Evolutionary conservation across 2,329 filamentous ascomycete species (phyloP), one percentile per base, ranked within the genome.

Genomic region (Aspergillus glaucus): DNA sequence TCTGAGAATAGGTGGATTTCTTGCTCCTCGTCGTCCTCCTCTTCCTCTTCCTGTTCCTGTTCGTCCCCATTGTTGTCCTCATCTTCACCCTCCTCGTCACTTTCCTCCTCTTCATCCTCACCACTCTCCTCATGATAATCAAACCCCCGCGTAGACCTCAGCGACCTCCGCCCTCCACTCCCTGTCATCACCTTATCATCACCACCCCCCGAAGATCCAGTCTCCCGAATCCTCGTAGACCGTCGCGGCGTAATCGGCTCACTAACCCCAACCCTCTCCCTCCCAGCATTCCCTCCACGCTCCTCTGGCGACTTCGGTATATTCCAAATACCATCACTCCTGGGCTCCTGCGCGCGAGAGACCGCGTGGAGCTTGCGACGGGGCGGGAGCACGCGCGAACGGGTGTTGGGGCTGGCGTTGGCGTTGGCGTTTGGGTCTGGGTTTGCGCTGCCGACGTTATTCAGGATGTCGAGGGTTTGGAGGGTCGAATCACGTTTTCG

Each of bases 391-490:
- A 14, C 43, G 49, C 10, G 49, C 47, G n/a, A 50, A 47, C 17
- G 47, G 43, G 22, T 44, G 24, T 24, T 37, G 42, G 6, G 44
- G 15, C 44, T 42, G n/a, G 17, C 19, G 37, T 40, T 40, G 17
- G 3, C 36, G 37, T 37, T 19, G 32, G 21, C 22, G 24, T 30
- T 39, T 14, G 15, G 15, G 15, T 15, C 15, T 15, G 44, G 22
- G 10, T 36, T 36, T 21, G 40, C 24, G 28, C 37, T 43, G 49
- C 54, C 54, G 41, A 61, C 47, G 19, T 39, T 53, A 43, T 63
- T 64, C 6, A 62, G 21, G 22, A 56, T 36, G 14, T 58, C 57
- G 21, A 63, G 42, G 4, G 55, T 43, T 19, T 50, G 45, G 4
- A 34, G 36, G 10, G 54, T 60, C 21, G 47, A 49, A 30, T 53